These are phyloP conservation scores for Kwoniella sp. DNA, from an alignment of 768 basidiomycete species.

Conservation along the genomic window DNA sequence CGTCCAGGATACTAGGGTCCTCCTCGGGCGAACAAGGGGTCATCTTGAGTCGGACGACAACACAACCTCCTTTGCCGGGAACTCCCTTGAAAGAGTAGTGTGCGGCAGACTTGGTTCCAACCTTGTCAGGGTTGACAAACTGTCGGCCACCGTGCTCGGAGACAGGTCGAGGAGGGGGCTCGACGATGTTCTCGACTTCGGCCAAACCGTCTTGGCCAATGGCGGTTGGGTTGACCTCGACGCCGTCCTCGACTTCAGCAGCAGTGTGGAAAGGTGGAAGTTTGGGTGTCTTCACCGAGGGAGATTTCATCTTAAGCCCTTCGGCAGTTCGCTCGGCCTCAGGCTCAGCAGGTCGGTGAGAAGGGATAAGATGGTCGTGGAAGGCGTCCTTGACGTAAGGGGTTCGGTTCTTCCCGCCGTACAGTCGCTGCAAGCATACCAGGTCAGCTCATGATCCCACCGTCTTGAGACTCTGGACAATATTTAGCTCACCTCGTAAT, in stretches of 20 bases:
- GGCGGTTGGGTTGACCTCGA: constrained; percentile 53
- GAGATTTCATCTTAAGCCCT: constrained; percentile 33
- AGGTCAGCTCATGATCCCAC: constrained; percentile 14
- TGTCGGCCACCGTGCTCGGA: constrained; percentile 41
- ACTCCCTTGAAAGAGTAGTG: constrained; percentile 87
- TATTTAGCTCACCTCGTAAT: constrained; percentile 64
- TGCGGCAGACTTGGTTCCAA: constrained; percentile 89
- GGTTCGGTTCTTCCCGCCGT: constrained; percentile 80
- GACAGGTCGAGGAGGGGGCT: constrained; percentile 46
- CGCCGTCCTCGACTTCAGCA: constrained; percentile 23
- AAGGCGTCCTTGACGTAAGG: constrained; percentile 94
- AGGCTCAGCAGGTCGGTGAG: constrained; percentile 67
- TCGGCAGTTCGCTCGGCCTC: constrained; percentile 32
- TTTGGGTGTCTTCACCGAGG: constrained; percentile 36
- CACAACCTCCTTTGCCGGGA: constrained; percentile 88
- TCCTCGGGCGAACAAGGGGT: constrained; percentile 74
- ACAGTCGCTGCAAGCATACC: constrained; percentile 63
- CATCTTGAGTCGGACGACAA: constrained; percentile 89
- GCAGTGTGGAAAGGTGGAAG: constrained; percentile 34
- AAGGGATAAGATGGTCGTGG: constrained; percentile 92
- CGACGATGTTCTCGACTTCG: constrained; percentile 54
- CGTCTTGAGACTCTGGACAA: no score
- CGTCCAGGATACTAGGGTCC: constrained; percentile 81
- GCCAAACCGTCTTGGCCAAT: constrained; percentile 35
- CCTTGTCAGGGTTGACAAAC: constrained; percentile 83